These are phyloP conservation scores for Colletotrichum cordylinicola DNA, from an alignment of 2,329 filamentous ascomycete species.

Conservation along the genomic window DNA sequence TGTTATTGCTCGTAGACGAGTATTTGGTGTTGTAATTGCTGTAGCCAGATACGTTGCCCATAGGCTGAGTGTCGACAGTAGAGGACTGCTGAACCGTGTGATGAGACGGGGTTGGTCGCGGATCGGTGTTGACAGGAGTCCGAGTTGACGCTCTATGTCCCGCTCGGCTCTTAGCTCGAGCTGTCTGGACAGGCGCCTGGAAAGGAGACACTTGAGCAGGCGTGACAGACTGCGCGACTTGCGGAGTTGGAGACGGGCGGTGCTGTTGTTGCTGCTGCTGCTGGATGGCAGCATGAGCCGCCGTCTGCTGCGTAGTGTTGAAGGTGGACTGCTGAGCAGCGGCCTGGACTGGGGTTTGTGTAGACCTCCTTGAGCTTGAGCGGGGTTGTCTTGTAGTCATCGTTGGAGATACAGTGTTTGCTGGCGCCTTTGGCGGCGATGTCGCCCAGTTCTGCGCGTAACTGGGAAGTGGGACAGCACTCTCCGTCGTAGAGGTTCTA, in stretches of 20 bases:
- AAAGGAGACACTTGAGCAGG: constrained; percentile 36
- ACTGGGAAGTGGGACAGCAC: not conserved
- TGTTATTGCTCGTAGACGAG: not conserved
- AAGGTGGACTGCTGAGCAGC: not conserved
- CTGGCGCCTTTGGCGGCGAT: not conserved
- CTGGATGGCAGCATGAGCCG: constrained; percentile 23
- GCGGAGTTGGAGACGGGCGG: constrained; percentile 33
- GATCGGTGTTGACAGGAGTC: constrained; percentile 29
- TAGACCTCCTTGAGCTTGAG: not conserved
- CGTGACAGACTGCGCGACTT: constrained; percentile 20
- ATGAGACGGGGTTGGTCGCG: constrained; percentile 25
- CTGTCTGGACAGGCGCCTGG: constrained; percentile 26
- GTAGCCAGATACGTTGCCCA: constrained; percentile 22
- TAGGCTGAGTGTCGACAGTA: constrained; percentile 25
- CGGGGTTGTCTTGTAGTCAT: not conserved
- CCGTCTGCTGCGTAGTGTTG: constrained; percentile 16
- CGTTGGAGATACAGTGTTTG: not conserved
- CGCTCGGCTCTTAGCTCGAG: constrained; percentile 38
- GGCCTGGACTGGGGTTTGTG: not conserved
- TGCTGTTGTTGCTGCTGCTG: constrained; percentile 32
- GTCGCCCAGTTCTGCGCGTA: constrained; percentile 5
- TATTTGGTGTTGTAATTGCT: constrained; percentile 27
- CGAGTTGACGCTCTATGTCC: constrained; percentile 36
- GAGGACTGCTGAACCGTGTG: constrained; percentile 37
- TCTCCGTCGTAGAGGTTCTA: not conserved